Base-by-base conservation (phyloP, 2,329 filamentous ascomycete genomes). In the Pseudogymnoascus sp. region DNA sequence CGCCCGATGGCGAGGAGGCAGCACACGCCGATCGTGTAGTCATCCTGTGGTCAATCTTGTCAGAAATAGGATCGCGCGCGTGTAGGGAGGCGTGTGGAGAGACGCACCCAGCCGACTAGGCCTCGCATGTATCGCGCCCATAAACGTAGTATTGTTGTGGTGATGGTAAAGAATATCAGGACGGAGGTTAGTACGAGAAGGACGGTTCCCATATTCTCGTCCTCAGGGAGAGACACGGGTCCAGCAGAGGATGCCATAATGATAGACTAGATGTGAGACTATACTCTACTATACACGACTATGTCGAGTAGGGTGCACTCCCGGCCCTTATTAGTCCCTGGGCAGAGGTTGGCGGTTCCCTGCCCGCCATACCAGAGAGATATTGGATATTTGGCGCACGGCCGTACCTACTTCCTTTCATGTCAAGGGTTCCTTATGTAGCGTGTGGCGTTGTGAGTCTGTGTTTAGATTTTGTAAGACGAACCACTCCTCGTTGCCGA, bases 1-100 rank as follows among this genome's bases (percentile, higher is more conserved):
- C 75, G 72, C 6, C 6, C 64, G 41, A 73, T 68, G 37, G 70
- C 71, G 3, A 77, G 68, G 6, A 72, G 6, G 4, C 71, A 69
- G 6, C 71, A 72, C 7, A 71, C 22, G n/a, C 66, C 41, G 53
- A 77, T 76, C 22, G 72, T 72, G 46, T 74, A 74, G 65, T 78
- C 77, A 66, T 78, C 77, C 41, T 46, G 12, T 46, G 41, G 22
- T 26, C 41, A 24, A 46, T 26, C 22, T 26, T 46, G 41, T 46
- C 22, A 46, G 41, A 46, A 16, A 46, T 26, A 12, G 12, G 22
- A 26, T 46, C 11, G 12, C 22, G 22, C 41, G 16, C 16, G 41
- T 26, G 22, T 46, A n/a, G 12, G 41, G 22, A 46, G 22, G 41
- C 22, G 22, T 26, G 41, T 19, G 12, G 41, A 46, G 11, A 8